Percentiles rank a stretch among this genome's conserved stretches.
phyloP scores from a whole-genome alignment of 148 eudicot species.

The Suaeda aralocaspica region DNA sequence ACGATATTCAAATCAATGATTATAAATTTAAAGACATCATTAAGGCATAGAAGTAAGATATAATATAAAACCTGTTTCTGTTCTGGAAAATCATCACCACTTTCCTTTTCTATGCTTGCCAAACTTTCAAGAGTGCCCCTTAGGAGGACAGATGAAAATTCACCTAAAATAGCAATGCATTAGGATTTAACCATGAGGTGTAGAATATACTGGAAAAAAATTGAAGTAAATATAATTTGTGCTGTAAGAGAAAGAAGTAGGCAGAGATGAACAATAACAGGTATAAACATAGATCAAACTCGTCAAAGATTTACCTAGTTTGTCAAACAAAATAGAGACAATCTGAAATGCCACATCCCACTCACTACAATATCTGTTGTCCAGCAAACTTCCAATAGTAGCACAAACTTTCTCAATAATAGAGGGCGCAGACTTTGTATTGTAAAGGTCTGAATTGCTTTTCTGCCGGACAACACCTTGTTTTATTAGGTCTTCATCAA shows the following conservation, averaged over 20 bases:
- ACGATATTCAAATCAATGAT: neutral
- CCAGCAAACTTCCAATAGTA: constrained; percentile 68
- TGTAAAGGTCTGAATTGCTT: constrained; percentile 21
- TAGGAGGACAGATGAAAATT: constrained; percentile 48
- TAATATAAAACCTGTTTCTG: constrained; percentile 63
- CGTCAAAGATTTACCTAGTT: constrained; percentile 63
- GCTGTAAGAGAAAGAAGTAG: neutral
- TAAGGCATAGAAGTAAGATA: neutral
- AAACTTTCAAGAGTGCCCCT: constrained; percentile 59
- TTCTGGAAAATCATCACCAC: constrained; percentile 69
- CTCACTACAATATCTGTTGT: constrained; percentile 55
- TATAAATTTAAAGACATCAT: neutral
- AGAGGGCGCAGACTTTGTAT: constrained; percentile 56
- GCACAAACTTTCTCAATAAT: constrained; percentile 75
- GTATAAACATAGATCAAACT: neutral
- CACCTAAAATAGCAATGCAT: constrained; percentile 40
- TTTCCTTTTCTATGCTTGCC: constrained; percentile 73
- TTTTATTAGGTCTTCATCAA: constrained; percentile 74
- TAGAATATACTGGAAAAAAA: neutral
- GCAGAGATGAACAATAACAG: neutral
- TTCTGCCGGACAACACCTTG: constrained; percentile 53
- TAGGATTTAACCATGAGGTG: neutral
- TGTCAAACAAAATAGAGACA: constrained; percentile 74
- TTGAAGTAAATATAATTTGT: neutral
- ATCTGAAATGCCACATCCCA: constrained; percentile 91